Evolutionary conservation across 805 yeast genomes (phyloP), one percentile per base, ranked within the genome.

Genomic region (Yarrowia porcina): DNA sequence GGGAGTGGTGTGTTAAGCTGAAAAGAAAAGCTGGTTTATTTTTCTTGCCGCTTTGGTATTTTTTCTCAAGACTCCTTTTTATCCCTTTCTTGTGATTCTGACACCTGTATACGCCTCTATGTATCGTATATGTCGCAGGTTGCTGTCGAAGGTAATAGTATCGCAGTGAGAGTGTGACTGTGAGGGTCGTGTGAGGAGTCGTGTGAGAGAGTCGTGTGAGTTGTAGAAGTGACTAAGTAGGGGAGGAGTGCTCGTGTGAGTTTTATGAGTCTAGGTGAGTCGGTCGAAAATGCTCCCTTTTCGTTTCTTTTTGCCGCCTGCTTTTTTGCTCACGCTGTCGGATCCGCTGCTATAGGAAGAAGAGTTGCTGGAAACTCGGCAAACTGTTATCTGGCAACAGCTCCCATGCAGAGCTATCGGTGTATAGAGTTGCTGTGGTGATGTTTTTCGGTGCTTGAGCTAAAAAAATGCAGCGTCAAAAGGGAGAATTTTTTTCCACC

Each of bases 371-470:
- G 38, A 18, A 2, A 13, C 18, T 32, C 28, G 39, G 41, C 28
- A 32, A 30, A 49, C 56, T 30, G 50, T 54, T 36, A 54, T 54
- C 45, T 27, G 56, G 56, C 56, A 49, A 49, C 56, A 49, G 56
- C 56, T 49, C 56, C 56, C 39, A 49, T 49, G 56, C 56, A 49
- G 30, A 4, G 10, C 39, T 11, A 49, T 45, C 36, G 15, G 30
- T 8, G 2, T 32, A 49, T 49, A 49, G 7, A 49, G 56, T 49
- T 49, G 56, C 39, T 32, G 28, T 32, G 39, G 39, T 49, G 56
- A 32, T 49, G 28, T 45, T 18, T 11, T 9, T 3, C n/a, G n/a
- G 23, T 3, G 18, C 21, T 11, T 5, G 44, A 41, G 45, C 30
- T 32, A 20, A 47, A 44, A 44, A 44, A 44, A 27, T 12, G 25